Base-by-base conservation (phyloP, 164 flowering plant genomes). In the Annona squamosa region DNA sequence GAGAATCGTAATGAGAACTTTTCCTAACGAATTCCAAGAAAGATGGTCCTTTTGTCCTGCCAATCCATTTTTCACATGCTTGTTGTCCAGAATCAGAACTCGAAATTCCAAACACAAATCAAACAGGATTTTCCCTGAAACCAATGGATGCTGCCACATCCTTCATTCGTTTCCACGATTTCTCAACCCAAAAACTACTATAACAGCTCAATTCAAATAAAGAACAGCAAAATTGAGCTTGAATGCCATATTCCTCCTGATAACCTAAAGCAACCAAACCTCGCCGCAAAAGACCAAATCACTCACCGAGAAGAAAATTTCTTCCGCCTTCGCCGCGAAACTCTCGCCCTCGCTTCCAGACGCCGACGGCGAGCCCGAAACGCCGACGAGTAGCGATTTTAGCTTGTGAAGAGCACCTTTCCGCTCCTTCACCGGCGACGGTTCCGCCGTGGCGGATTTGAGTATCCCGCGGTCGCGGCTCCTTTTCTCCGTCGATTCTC, bases 221-320 rank as follows among this genome's bases (percentile, higher is more conserved):
- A 16, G 59, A 52, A 52, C 59, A 9, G 13, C 9, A 3, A 52
- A 9, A 10, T 9, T 52, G 59, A 52, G 13, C 52, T 48, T 48
- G 4, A 48, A 48, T 48, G 4, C 9, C 1, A 48, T 48, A 48
- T 7, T 26, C 37, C 37, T 26, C 37, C 37, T 26, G 37, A 26
- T 26, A 26, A 26, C 37, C 37, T 26, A 26, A 26, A 26, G 37
- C 37, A 26, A 4, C 18, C 6, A 37, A 63, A 43, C 41, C 68
- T 41, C 13, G 13, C 9, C 47, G 37, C 37, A 66, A 66, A 37
- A 9, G 43, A 43, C 3, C 9, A 66, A 43, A 42, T 7, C 17
- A 69, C 92, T 85, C 78, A 91, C 98, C 80, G 88, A 77, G 65
- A 86, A 90, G 74, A 87, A 79, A 67, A 77, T 3, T 48, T 76